These are phyloP conservation scores for Pulchroboletus neoregius DNA, from an alignment of 1,284 basidiomycete species.

Conservation along the genomic window DNA sequence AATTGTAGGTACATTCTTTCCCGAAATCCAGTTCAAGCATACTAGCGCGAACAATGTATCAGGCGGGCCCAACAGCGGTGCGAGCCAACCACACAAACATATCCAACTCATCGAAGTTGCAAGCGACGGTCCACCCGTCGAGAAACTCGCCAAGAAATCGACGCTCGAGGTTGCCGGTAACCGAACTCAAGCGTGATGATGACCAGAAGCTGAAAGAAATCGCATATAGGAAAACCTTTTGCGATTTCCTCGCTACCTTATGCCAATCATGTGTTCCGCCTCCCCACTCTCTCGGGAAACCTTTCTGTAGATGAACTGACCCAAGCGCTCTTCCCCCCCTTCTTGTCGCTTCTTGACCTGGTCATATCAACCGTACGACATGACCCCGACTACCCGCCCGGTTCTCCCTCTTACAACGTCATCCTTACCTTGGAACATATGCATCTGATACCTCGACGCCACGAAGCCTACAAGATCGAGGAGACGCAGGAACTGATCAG, in stretches of 20 bases:
- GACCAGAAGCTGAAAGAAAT: constrained; percentile 11
- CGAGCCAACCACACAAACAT: constrained; percentile 86
- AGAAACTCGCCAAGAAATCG: constrained; percentile 57
- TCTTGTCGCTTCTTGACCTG: constrained; percentile 75
- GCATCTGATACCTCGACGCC: constrained; percentile 73
- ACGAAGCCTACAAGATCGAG: constrained; percentile 50
- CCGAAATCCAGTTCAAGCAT: neutral
- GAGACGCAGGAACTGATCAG: constrained; percentile 55
- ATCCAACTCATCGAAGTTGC: constrained; percentile 70
- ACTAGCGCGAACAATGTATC: neutral
- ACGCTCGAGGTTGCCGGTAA: constrained; percentile 47
- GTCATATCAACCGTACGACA: constrained; percentile 72
- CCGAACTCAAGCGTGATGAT: neutral
- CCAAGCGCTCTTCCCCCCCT: constrained; percentile 55
- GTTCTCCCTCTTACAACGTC: constrained; percentile 76
- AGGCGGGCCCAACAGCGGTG: constrained; percentile 80
- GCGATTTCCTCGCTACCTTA: constrained; percentile 66
- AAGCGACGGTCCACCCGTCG: constrained; percentile 67
- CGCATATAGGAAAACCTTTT: constrained; percentile 63
- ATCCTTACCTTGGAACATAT: constrained; percentile 80
- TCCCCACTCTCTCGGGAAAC: constrained; percentile 49
- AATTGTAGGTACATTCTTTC: constrained; percentile 53
- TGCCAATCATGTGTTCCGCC: constrained; percentile 73
- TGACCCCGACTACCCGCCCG: constrained; percentile 54
- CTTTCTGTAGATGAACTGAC: constrained; percentile 49